A percentile compares a stretch with the other conserved stretches of the same genome.
Conservation (phyloP, 164 flowering plant genomes). For the grape (Vitis vinifera) region ASM3070453v1 NC_081820.1:27461001-27461500, state of each 20-base stretch:
- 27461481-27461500: neutral
- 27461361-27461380: slow-evolving; percentile 48
- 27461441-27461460: neutral
- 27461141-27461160: slow-evolving; percentile 53
- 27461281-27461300: neutral
- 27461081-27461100: slow-evolving; percentile 31
- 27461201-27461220: slow-evolving; percentile 55
- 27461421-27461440: neutral
- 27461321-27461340: slow-evolving; percentile 34
- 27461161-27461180: slow-evolving; percentile 64
- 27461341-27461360: slow-evolving; percentile 39
- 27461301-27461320: neutral
- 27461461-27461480: neutral
- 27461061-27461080: neutral
- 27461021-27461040: neutral
- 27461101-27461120: slow-evolving; percentile 32
- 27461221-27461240: slow-evolving; percentile 44
- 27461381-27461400: slow-evolving; percentile 74
- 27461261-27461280: neutral
- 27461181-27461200: slow-evolving; percentile 57
- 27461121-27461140: slow-evolving; percentile 42
- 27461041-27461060: neutral
- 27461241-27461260: neutral
- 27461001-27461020: slow-evolving; percentile 28
- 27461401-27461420: slow-evolving; percentile 10